Conservation (phyloP, 2,329 filamentous ascomycete species). For the Trichoderma breve region DNA sequence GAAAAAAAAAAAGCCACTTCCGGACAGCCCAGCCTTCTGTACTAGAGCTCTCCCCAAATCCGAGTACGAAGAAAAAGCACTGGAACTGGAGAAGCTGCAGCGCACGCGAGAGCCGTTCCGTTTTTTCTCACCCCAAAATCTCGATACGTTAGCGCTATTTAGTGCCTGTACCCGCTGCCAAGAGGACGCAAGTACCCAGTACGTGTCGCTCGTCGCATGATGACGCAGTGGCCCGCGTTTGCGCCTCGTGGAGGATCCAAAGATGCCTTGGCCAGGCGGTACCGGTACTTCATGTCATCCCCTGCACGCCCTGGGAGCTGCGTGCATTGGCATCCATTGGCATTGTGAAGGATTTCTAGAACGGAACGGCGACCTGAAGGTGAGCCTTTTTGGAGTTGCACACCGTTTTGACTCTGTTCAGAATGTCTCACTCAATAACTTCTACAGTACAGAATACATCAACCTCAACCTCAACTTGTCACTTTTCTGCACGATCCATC, state of each 20-base stretch:
- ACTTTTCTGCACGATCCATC: background rate
- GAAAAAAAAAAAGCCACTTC: background rate
- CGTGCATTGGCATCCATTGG: background rate
- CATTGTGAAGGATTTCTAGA: background rate
- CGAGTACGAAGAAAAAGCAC: constrained; percentile 4
- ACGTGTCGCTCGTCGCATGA: background rate
- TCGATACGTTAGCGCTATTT: background rate
- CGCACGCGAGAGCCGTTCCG: no score
- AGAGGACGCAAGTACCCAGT: background rate
- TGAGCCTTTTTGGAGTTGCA: background rate
- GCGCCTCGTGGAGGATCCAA: background rate
- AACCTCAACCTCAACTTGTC: background rate
- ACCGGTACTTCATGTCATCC: background rate
- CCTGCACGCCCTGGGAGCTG: background rate
- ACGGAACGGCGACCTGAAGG: background rate
- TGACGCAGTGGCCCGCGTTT: constrained; percentile 7
- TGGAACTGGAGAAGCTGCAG: no score
- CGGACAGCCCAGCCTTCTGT: no score
- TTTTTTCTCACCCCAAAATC: background rate
- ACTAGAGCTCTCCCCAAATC: background rate
- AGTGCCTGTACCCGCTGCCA: background rate
- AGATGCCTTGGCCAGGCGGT: background rate
- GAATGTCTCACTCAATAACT: background rate
- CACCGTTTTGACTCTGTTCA: background rate
- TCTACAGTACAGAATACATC: background rate